These are phyloP conservation scores for Colletotrichum karsti DNA, from an alignment of 2,329 filamentous ascomycete genomes.

Conservation along the genomic window DNA sequence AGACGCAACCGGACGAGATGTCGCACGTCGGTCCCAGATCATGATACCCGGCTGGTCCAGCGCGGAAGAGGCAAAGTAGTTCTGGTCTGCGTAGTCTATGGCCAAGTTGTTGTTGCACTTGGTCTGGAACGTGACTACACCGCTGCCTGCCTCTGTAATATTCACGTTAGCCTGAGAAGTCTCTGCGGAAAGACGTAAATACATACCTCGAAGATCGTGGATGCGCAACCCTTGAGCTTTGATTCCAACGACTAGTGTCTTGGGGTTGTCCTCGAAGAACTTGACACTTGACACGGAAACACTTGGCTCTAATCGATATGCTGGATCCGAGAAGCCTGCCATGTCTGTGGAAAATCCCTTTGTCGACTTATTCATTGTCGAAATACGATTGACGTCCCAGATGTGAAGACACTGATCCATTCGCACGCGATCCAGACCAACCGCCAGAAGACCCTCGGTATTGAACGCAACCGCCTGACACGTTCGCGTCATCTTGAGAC, in stretches of 20 bases:
- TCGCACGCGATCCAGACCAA: conserved; percentile 81
- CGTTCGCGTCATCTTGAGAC: conserved; percentile 77
- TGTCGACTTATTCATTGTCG: conserved; percentile 53
- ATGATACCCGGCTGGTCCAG: conserved; percentile 78
- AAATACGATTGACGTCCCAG: conserved; percentile 77
- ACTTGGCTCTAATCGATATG: conserved; percentile 68
- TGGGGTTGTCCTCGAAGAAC: conserved; percentile 81
- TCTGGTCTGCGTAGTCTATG: conserved; percentile 81
- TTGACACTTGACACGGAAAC: conserved; percentile 85
- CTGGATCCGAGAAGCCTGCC: conserved; percentile 62
- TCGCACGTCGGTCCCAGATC: conserved; percentile 80
- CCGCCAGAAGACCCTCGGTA: conserved; percentile 74
- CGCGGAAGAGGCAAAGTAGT: conserved; percentile 85
- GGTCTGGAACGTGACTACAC: conserved; percentile 67
- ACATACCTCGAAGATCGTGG: conserved; percentile 78
- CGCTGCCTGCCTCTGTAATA: conserved; percentile 54
- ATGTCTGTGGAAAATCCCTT: conserved; percentile 60
- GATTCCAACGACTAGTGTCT: conserved; percentile 79
- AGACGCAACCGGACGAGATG: conserved; percentile 60
- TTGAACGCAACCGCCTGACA: conserved; percentile 87
- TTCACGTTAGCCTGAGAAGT: conserved; percentile 27
- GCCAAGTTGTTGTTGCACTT: conserved; percentile 77
- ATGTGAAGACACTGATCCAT: conserved; percentile 86
- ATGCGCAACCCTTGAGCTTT: conserved; percentile 79
- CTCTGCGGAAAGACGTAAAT: neutral